A percentile compares a stretch with the other conserved stretches of the same genome.
phyloP scores from a whole-genome alignment of 208 protist species.

The Strigomonas culicis region DNA sequence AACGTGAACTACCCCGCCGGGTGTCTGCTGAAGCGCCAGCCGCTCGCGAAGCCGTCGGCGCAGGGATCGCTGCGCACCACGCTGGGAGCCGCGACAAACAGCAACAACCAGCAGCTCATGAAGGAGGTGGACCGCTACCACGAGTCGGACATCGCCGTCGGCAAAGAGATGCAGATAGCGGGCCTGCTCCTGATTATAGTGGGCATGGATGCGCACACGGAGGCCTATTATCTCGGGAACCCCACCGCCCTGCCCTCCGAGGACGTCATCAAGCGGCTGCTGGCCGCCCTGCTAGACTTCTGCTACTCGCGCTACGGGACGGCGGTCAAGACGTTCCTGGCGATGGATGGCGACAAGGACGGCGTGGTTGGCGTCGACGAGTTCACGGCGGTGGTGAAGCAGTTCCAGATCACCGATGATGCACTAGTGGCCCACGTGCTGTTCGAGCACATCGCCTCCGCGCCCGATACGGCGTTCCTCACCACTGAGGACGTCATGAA shows the following conservation, averaged over 20 bases:
- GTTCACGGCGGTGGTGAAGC: conserved; percentile 58
- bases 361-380: conserved; percentile 70
- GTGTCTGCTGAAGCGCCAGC: conserved; percentile 70
- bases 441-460: conserved; percentile 50
- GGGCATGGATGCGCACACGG: conserved; percentile 80
- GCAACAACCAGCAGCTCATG: conserved; percentile 15
- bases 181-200: conserved; percentile 64
- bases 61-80: conserved; percentile 37
- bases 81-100: conserved; percentile 10
- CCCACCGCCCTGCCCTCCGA: conserved; percentile 22
- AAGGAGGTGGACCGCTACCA: conserved; percentile 35
- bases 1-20: conserved; percentile 79
- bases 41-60: conserved; percentile 50
- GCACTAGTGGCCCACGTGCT: conserved; percentile 39
- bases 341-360: conserved; percentile 82
- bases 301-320: conserved; percentile 65
- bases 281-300: conserved; percentile 63
- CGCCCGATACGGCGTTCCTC: conserved; percentile 49
- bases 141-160: conserved; percentile 61
- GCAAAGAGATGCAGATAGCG: conserved; percentile 63
- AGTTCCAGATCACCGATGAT: conserved; percentile 76
- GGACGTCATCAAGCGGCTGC: conserved; percentile 45
- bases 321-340: conserved; percentile 74
- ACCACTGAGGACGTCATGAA: conserved; percentile 73
- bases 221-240: conserved; percentile 44